A percentile compares a stretch with the other conserved stretches of the same genome.
phyloP scores from a whole-genome alignment of 495 filamentous ascomycete genomes.

The Neurospora intermedia region DNA sequence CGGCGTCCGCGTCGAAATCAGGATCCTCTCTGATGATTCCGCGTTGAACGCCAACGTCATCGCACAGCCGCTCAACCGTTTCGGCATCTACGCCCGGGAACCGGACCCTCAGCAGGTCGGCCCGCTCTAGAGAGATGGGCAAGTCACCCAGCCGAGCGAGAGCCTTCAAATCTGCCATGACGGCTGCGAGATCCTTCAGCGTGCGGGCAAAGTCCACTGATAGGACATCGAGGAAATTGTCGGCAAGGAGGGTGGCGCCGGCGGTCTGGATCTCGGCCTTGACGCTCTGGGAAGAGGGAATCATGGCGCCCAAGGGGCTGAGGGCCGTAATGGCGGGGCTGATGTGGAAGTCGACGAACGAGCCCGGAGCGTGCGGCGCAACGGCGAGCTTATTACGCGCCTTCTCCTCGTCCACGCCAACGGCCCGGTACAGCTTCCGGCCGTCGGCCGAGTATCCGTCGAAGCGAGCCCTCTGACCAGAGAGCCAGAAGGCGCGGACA shows the following conservation, averaged over 20 bases:
- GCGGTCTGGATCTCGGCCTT: constrained; percentile 19
- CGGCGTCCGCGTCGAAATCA: constrained; percentile 52
- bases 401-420: constrained; percentile 61
- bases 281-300: constrained; percentile 25
- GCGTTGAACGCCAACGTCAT: constrained; percentile 70
- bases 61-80: constrained; percentile 72
- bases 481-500: constrained; percentile 80
- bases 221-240: constrained; percentile 72
- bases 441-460: constrained; percentile 62
- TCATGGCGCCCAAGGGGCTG: constrained; percentile 43
- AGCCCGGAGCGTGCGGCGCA: constrained; percentile 52
- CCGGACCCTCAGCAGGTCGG: constrained; percentile 55
- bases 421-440: constrained; percentile 64
- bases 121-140: constrained; percentile 59
- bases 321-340: constrained; percentile 82
- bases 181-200: constrained; percentile 67
- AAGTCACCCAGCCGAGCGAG: constrained; percentile 71
- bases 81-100: constrained; percentile 85
- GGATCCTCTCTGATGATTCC: constrained; percentile 73
- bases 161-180: constrained; percentile 71
- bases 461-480: constrained; percentile 74
- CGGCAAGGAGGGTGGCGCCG: constrained; percentile 53
- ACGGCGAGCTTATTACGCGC: constrained; percentile 50
- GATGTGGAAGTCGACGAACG: constrained; percentile 73
- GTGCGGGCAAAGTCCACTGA: constrained; percentile 83